Percentiles rank a stretch among this genome's conserved stretches.
Conservation (phyloP, 371 early-diverging fungal genomes). For the Mucor irregularis region DNA sequence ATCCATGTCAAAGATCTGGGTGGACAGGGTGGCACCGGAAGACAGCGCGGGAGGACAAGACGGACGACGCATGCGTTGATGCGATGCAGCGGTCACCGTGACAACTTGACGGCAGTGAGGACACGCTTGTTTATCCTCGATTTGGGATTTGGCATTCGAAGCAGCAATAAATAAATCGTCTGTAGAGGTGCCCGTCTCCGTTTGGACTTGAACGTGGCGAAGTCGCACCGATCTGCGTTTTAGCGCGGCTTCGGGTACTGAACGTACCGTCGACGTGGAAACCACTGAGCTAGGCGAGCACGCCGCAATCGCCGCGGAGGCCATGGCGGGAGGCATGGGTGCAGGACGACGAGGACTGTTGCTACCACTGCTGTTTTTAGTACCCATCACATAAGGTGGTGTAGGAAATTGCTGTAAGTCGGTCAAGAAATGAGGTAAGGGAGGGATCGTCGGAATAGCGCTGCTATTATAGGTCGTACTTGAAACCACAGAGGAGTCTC, state of each 20-base stretch:
- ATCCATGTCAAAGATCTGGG: too few relatives aligned
- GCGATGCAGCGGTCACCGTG: neutral
- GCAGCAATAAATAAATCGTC: too few relatives aligned
- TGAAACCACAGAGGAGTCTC: constrained; percentile 13
- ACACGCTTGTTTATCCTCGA: constrained; percentile 16
- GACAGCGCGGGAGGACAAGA: constrained; percentile 39
- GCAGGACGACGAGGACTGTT: constrained; percentile 30
- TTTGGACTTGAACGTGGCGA: constrained; percentile 43
- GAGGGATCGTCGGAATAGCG: neutral
- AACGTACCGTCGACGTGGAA: constrained; percentile 7
- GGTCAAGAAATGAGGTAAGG: constrained; percentile 6
- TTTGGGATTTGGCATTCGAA: too few relatives aligned
- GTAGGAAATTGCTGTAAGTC: constrained; percentile 26
- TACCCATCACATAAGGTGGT: constrained; percentile 22
- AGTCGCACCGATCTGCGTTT: constrained; percentile 37
- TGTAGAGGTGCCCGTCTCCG: neutral
- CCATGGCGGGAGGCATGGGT: constrained; percentile 34
- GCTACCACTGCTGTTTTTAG: neutral
- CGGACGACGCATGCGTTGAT: constrained; percentile 10
- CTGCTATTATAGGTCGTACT: too few relatives aligned
- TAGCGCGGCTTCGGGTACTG: constrained; percentile 34
- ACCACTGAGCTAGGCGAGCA: neutral
- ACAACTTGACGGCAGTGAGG: constrained; percentile 33
- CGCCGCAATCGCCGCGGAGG: constrained; percentile 39
- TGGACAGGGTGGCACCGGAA: constrained; percentile 12